Evolutionary conservation across 805 yeast species (phyloP).

Genomic region (Candida vaughaniae): DNA sequence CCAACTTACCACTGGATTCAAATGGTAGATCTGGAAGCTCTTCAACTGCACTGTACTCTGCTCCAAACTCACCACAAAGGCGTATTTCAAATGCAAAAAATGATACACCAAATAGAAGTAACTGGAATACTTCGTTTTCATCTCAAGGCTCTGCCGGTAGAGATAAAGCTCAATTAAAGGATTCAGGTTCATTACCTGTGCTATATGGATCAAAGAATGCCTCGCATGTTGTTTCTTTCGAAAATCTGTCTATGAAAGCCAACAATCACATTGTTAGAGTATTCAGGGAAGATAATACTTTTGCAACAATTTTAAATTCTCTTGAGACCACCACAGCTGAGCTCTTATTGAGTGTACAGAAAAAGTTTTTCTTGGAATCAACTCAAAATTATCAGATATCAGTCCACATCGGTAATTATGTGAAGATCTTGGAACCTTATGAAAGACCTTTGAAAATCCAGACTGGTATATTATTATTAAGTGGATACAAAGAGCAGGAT

Average conservation of each 20-base stretch:
- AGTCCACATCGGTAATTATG: constrained; percentile 70
- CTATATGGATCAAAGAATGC: constrained; percentile 32
- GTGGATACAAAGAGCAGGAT: constrained; percentile 81
- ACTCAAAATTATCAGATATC: constrained; percentile 75
- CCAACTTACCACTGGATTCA: not conserved
- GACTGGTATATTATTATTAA: constrained; percentile 63
- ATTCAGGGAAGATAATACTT: constrained; percentile 79
- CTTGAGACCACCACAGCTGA: constrained; percentile 76
- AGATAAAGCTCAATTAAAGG: constrained; percentile 1
- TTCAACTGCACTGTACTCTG: not conserved
- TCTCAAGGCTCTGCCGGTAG: constrained; percentile 2
- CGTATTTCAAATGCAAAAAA: not conserved
- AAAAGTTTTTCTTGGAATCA: constrained; percentile 71
- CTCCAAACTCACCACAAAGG: not conserved
- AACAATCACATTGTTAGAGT: constrained; percentile 61
- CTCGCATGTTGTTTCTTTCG: constrained; percentile 16
- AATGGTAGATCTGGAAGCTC: not conserved
- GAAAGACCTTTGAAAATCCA: constrained; percentile 81
- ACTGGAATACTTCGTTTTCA: not conserved
- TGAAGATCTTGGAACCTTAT: constrained; percentile 66
- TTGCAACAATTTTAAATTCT: constrained; percentile 79
- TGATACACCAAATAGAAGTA: not conserved
- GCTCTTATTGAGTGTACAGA: constrained; percentile 64
- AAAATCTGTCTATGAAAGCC: constrained; percentile 18
- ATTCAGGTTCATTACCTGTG: constrained; percentile 22